Evolutionary conservation across 2,329 filamentous ascomycete species (phyloP), one percentile per base, ranked within the genome.

Genomic region (Exophiala sp.): DNA sequence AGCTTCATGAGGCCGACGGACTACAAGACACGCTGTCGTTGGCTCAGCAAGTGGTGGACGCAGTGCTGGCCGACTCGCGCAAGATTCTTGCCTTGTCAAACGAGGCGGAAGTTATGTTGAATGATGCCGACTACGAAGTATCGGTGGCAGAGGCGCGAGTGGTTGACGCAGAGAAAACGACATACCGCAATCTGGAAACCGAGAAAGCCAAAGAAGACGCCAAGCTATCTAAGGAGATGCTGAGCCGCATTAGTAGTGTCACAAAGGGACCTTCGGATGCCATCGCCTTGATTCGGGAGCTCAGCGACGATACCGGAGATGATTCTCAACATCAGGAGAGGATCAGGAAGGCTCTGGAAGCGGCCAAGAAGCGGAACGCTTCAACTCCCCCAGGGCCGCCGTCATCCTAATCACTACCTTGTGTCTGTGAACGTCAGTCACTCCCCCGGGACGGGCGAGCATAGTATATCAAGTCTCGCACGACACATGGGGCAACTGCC

Each of bases 111-210:
- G 67, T 71, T 42, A 62, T 68, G 4, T 67, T 78, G 48, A 79
- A 78, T 51, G 67, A 73, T 19, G 71, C 74, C 1, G 74, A 77
- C 50, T 74, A 77, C 45, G 71, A 73, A 39, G 70, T 78, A 16
- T 74, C 75, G n/a, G 73, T 79, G 43, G 73, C 75, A 29, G 71
- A 76, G 58, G 77, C 75, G 2, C 69, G 66, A 44, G 69, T 71
- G 29, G 67, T 73, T 14, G 68, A 70, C 41, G 68, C 70, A 0
- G 68, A 71, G 16, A 50, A 65, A 2, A 66, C 68, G 2, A 66
- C 70, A 9, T 72, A 74, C 55, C 60, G 62, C 22, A 69, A 65
- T 19, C 65, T 76, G 2, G 66, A 69, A 21, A 64, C 63, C 32
- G 73, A 75, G 57, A 75, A 75, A 61, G 65, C 66, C 53, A 73